Percentiles rank a stretch among this genome's conserved stretches.
phyloP scores from a whole-genome alignment of 495 filamentous ascomycete genomes.

The Neurospora sublineolata region DNA sequence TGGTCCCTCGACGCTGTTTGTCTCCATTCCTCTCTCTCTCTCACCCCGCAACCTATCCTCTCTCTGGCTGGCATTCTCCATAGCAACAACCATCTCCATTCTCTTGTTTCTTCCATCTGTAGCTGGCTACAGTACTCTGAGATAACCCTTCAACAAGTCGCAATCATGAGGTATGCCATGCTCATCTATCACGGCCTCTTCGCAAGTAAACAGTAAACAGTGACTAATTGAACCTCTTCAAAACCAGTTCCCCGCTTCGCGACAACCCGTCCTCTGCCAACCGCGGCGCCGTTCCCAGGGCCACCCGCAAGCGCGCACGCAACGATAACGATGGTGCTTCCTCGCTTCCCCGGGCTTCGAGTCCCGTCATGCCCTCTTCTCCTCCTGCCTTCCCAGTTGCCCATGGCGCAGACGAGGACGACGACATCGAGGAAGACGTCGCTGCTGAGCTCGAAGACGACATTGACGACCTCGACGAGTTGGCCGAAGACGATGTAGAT shows the following conservation, averaged over 20 bases:
- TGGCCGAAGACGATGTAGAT: conserved; percentile 95
- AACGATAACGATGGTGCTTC: conserved; percentile 56
- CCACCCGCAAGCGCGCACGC: conserved; percentile 70
- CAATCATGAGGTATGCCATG: conserved; percentile 29
- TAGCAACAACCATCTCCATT: neutral
- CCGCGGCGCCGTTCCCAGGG: conserved; percentile 50
- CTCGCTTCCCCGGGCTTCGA: conserved; percentile 52
- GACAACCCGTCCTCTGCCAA: conserved; percentile 79
- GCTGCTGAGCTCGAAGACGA: conserved; percentile 51
- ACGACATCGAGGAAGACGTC: conserved; percentile 34
- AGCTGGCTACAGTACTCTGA: neutral
- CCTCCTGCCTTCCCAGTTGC: conserved; percentile 43
- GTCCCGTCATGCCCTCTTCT: conserved; percentile 36
- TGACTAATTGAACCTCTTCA: neutral
- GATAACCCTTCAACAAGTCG: neutral
- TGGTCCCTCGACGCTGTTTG: neutral
- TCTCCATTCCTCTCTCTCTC: neutral
- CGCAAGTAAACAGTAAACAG: neutral
- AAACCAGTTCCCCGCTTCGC: conserved; percentile 62
- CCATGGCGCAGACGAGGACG: conserved; percentile 56
- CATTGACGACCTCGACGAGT: conserved; percentile 88
- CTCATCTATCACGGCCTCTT: neutral
- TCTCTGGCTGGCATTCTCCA: neutral
- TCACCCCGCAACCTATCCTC: conserved; percentile 4
- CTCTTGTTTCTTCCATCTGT: neutral